These are phyloP conservation scores for Ensete ventricosum DNA, from an alignment of 176 grass and related monocot genomes.

Conservation along the genomic window DNA sequence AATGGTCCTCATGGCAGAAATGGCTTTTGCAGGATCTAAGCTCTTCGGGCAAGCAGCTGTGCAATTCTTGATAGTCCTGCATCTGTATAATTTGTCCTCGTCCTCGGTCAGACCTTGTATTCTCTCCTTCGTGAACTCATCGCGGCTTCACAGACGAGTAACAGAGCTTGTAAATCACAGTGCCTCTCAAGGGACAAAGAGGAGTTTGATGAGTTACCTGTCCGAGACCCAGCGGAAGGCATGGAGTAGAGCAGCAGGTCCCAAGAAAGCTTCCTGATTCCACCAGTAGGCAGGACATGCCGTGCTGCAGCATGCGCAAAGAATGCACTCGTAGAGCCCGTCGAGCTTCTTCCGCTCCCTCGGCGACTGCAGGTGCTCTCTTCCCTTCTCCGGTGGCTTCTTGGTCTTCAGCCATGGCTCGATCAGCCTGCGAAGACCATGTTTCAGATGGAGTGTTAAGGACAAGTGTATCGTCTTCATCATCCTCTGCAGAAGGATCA, in stretches of 20 bases:
- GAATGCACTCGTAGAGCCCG: constrained; percentile 76
- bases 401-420: constrained; percentile 58
- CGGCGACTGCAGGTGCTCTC: constrained; percentile 44
- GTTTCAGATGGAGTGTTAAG: not conserved
- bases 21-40: constrained; percentile 49
- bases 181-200: no score
- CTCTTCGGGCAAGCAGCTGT: constrained; percentile 71
- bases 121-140: constrained; percentile 45
- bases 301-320: constrained; percentile 64
- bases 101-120: constrained; percentile 58
- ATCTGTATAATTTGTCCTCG: constrained; percentile 45
- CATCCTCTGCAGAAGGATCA: no score
- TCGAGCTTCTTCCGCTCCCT: constrained; percentile 48
- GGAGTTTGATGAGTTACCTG: not conserved
- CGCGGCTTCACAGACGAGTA: constrained; percentile 26
- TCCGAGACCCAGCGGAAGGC: constrained; percentile 58
- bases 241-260: constrained; percentile 47
- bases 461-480: no score
- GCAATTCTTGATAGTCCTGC: constrained; percentile 72
- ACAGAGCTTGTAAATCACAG: no score
- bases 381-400: not conserved
- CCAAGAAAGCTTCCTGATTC: constrained; percentile 66
- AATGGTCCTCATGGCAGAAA: constrained; percentile 38
- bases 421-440: constrained; percentile 19
- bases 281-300: constrained; percentile 79